Conservation (phyloP, 1,139 yeast species). For the Pichia sp. region DNA sequence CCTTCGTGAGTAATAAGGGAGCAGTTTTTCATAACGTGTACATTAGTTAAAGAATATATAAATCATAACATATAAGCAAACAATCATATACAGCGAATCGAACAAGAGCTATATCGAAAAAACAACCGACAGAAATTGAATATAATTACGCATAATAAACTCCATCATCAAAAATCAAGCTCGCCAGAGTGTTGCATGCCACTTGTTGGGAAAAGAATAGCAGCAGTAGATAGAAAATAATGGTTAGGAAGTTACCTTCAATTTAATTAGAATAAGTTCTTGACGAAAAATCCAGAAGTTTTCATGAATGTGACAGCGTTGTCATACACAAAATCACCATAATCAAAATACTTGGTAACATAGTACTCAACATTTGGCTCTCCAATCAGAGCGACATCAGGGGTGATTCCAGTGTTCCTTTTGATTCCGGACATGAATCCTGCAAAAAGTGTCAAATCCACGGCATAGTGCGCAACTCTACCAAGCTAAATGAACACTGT, state of each 20-base stretch:
- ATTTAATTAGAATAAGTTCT: constrained; percentile 36
- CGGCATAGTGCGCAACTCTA: constrained; percentile 59
- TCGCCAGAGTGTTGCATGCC: neutral
- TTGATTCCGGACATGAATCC: constrained; percentile 87
- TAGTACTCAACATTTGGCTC: constrained; percentile 55
- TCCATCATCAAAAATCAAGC: neutral
- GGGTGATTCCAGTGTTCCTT: constrained; percentile 77
- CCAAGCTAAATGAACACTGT: constrained; percentile 12
- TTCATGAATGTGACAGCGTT: constrained; percentile 67
- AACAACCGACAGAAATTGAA: neutral
- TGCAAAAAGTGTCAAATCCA: constrained; percentile 74
- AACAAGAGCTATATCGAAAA: neutral
- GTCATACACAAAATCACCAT: constrained; percentile 85
- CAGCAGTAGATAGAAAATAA: too few relatives aligned
- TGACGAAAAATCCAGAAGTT: constrained; percentile 67
- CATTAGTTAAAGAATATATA: neutral
- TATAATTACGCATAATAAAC: neutral
- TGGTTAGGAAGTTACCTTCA: neutral
- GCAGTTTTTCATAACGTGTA: neutral
- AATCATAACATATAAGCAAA: neutral
- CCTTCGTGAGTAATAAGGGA: constrained; percentile 28
- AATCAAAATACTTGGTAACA: constrained; percentile 61
- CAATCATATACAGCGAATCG: neutral
- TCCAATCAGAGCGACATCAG: constrained; percentile 37
- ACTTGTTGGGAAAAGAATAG: neutral